phyloP scores from a whole-genome alignment of 1,139 yeast genomes.

The Kazachstania sp. region DNA sequence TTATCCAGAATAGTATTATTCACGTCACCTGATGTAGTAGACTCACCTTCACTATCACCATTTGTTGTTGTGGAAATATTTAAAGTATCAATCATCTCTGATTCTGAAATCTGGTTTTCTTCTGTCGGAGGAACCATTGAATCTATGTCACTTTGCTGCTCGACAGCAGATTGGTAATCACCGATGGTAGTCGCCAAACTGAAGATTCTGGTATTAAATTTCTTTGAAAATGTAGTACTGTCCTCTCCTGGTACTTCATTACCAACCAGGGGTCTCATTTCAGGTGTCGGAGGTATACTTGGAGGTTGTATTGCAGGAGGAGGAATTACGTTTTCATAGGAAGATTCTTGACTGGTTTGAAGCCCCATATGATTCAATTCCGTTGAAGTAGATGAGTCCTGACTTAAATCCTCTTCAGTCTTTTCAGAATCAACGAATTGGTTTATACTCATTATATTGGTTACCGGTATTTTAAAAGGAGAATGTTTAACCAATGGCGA shows the following conservation, averaged over 20 bases:
- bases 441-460: conserved; percentile 20
- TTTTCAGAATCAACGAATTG: conserved; percentile 7
- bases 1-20: background rate
- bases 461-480: conserved; percentile 24
- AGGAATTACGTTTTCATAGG: too few species aligned
- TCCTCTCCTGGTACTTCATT: background rate
- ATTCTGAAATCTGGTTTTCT: background rate
- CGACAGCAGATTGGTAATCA: conserved; percentile 21
- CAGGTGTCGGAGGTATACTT: conserved; percentile 6
- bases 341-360: background rate
- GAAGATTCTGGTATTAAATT: conserved; percentile 16
- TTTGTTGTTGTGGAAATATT: background rate
- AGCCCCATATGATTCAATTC: background rate
- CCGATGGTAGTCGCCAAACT: conserved; percentile 23
- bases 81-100: background rate
- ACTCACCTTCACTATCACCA: background rate
- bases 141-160: conserved; percentile 4
- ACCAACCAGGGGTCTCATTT: background rate
- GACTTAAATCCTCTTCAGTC: background rate
- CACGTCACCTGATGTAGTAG: background rate
- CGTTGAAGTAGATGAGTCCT: background rate
- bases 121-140: background rate
- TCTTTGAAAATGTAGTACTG: conserved; percentile 4
- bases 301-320: background rate
- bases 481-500: conserved; percentile 10